These are phyloP conservation scores for Yarrowia deformans DNA, from an alignment of 805 yeast species.

Conservation along the genomic window DNA sequence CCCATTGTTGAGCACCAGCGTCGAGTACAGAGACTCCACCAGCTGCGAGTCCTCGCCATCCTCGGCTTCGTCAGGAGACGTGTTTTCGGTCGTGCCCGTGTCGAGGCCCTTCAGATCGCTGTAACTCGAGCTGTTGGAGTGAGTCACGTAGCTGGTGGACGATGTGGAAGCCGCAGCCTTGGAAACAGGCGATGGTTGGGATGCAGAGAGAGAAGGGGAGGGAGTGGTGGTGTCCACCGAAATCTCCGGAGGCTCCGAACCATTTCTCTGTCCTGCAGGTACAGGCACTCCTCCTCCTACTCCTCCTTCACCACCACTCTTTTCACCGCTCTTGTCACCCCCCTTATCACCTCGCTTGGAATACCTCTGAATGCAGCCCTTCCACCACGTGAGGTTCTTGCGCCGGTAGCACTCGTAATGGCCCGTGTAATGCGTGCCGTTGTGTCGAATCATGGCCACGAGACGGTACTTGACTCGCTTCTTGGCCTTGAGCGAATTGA, in stretches of 20 bases:
- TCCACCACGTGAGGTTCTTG: conserved; percentile 54
- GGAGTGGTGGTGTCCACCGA: conserved; percentile 18
- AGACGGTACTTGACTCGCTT: conserved; percentile 59
- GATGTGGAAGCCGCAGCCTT: conserved; percentile 23
- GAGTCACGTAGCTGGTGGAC: conserved; percentile 32
- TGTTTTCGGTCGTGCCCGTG: conserved; percentile 5
- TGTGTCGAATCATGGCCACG: conserved; percentile 79
- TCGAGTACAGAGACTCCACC: conserved; percentile 34
- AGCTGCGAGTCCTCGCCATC: conserved; percentile 26
- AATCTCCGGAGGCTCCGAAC: neutral
- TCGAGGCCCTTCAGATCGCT: conserved; percentile 27
- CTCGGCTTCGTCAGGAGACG: conserved; percentile 4
- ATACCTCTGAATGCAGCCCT: conserved; percentile 33
- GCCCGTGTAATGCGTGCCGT: conserved; percentile 87
- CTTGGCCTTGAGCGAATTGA: conserved; percentile 31
- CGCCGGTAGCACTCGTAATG: conserved; percentile 89
- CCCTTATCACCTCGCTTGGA: neutral
- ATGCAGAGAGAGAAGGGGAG: conserved; percentile 36
- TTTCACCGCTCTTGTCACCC: neutral
- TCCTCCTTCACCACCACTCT: neutral
- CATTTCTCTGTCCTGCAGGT: neutral
- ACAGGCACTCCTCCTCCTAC: neutral
- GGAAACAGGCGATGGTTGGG: conserved; percentile 35
- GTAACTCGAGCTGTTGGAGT: conserved; percentile 31
- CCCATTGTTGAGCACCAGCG: conserved; percentile 24